Evolutionary conservation across 441 rosid genomes (phyloP), one percentile per base, ranked within the genome.

Genomic region (Eruca vesicaria): DNA sequence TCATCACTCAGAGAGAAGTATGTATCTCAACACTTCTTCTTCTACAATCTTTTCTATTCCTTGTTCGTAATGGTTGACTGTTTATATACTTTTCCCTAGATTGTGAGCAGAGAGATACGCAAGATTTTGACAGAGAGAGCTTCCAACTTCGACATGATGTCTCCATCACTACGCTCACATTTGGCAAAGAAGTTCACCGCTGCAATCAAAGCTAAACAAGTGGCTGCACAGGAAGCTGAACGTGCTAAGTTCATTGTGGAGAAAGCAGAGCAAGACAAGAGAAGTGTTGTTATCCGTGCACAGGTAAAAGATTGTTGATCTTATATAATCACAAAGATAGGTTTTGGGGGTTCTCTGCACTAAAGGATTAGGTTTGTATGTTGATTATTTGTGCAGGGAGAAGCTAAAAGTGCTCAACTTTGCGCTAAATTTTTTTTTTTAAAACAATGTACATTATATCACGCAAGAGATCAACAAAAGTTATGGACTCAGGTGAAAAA

Each of bases 201-300:
- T 55, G 97, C 97, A 20, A 94, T 94, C 9, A 97, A 94, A 76
- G 91, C 97, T 63, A 94, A 94, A 59, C 98, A 94, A 75, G 97
- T 94, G 52, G 96, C 98, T 18, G 98, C 97, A 21, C 98, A 94
- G 75, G 98, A 92, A 79, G 97, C 97, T 55, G 97, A 89, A 82
- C 84, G 97, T 57, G 97, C 98, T 31, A 90, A 90, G 79, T 94
- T 88, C 69, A 82, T 92, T 26, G 97, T 90, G 35, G 97, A 94
- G 72, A 94, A 94, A 63, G 98, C 98, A 20, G 98, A 94, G 78
- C 98, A 94, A 73, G 98, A 94, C 84, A 94, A 90, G 90, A 90
- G 38, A 81, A 90, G 98, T 73, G 97, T 97, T 29, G 73, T 94
- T 29, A 94, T 94, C 81, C 87, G 97, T 78, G 98, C 98, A 0